Base-by-base conservation (phyloP, 2,329 filamentous ascomycete species). In the Escovopsis sp. region DNA sequence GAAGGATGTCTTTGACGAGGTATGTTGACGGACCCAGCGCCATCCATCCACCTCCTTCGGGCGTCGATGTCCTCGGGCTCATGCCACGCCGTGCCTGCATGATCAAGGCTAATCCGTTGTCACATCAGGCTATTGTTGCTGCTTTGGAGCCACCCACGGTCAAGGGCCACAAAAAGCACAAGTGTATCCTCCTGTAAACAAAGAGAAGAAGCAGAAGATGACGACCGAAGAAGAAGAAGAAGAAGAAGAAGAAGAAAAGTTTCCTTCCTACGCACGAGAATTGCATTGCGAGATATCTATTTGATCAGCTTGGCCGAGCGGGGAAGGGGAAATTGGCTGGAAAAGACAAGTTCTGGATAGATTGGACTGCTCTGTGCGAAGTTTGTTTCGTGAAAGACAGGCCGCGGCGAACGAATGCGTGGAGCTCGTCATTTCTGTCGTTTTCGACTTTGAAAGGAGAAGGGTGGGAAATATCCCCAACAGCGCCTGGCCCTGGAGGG, bases 1-100 rank as follows among this genome's bases (percentile, higher is more conserved):
- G 51, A 98, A 98, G 73, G 91, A 96, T 59, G 91, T 98, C 14
- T 98, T 98, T 65, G 91, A 98, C 57, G 91, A 96, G 83, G 88
- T 94, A 74, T 53, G 74, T 31, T 27, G 8, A 10, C 20, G 20
- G 20, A 3, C 20, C 20, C 5, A 5, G 20, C 20, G 20, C 20
- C 20, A 20, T 20, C 20, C 20, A 20, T 20, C 20, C n/a, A n/a
- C n/a, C n/a, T n/a, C n/a, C n/a, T n/a, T n/a, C n/a, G n/a, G n/a
- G n/a, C n/a, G n/a, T 11, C 25, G 5, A 14, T 29, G 7, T 38
- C 36, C 29, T 5, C 20, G 3, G 20, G 20, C 20, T 20, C 3
- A 20, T 20, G 10, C n/a, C 35, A 11, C 12, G 35, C 12, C 25
- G 13, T 38, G n/a, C 15, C 20, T 10, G n/a, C 3, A 7, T 35